phyloP scores from a whole-genome alignment of 495 filamentous ascomycete genomes.

The Tuber brumale region DNA sequence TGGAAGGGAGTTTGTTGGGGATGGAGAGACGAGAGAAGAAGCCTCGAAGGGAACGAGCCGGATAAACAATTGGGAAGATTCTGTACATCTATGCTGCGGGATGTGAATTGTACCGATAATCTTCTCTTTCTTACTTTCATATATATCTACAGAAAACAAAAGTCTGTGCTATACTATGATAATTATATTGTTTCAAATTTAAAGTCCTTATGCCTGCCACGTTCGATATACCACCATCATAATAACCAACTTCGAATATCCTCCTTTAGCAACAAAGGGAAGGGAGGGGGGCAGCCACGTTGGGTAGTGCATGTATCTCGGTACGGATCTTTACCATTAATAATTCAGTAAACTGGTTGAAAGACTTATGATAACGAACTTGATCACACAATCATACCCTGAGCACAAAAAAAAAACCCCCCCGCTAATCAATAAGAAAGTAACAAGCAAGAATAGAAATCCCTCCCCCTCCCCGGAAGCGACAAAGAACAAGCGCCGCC shows the following conservation, averaged over 20 bases:
- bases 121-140: not conserved
- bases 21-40: not conserved
- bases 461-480: not conserved
- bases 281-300: too few species aligned
- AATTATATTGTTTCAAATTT: not conserved
- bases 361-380: not conserved
- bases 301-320: not conserved
- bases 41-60: not conserved
- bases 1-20: conserved; percentile 63
- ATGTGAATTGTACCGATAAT: not conserved
- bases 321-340: not conserved
- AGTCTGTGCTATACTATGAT: not conserved
- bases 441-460: not conserved
- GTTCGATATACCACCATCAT: not conserved
- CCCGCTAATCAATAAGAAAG: not conserved
- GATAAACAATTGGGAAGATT: not conserved
- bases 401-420: not conserved
- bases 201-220: not conserved
- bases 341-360: not conserved
- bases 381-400: not conserved
- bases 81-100: not conserved
- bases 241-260: not conserved
- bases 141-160: not conserved
- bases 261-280: not conserved
- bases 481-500: not conserved